Conservation (phyloP, 257 asterid species). For the Plectranthus barbatus region DNA sequence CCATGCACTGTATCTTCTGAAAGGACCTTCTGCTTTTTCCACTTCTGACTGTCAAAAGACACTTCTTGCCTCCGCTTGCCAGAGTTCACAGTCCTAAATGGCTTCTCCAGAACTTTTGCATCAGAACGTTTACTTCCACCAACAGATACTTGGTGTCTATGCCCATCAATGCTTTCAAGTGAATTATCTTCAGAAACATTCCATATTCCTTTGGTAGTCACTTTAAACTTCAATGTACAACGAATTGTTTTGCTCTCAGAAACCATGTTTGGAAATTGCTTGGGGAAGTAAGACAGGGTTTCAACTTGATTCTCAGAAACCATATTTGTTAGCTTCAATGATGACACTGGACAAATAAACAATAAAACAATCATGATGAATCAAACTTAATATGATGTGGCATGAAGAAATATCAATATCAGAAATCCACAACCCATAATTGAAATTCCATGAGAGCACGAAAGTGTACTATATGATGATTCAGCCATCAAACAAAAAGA, state of each 20-base stretch:
- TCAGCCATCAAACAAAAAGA: no score
- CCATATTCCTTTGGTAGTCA: conserved; percentile 30
- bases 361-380: not conserved
- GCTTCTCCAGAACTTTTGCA: conserved; percentile 15
- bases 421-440: not conserved
- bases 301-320: conserved; percentile 14
- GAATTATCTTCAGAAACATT: conserved; percentile 20
- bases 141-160: not conserved
- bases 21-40: conserved; percentile 43
- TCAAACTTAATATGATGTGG: not conserved
- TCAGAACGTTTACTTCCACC: conserved; percentile 12
- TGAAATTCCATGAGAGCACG: not conserved
- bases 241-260: conserved; percentile 19
- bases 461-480: no score
- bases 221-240: conserved; percentile 39
- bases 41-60: conserved; percentile 24
- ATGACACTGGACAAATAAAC: conserved; percentile 1
- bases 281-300: not conserved
- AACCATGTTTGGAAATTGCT: conserved; percentile 19
- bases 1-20: conserved; percentile 5
- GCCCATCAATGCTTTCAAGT: conserved; percentile 15
- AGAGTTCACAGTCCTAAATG: conserved; percentile 16
- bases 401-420: not conserved
- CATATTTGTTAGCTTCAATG: not conserved
- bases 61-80: conserved; percentile 43